Evolutionary conservation across 1,284 basidiomycete genomes (phyloP), one percentile per base, ranked within the genome.

Genomic region (Gomphus bonarii): DNA sequence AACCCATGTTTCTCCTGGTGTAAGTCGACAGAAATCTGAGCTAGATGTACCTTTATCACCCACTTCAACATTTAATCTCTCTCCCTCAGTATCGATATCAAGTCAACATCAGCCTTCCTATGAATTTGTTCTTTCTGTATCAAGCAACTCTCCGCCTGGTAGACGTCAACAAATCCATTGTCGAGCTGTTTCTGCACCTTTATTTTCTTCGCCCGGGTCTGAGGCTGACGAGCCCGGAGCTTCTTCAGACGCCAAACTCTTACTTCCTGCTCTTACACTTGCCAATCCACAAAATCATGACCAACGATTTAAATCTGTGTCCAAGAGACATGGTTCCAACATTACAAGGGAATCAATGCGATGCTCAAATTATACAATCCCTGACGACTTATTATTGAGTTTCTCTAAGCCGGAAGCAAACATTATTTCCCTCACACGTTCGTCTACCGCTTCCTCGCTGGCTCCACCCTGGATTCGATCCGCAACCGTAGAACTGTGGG

Each of bases 401-500:
- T 8, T 44, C 7, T 10, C 42, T 10, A 18, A 22, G 3, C 16
- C 10, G 9, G 42, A 22, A 3, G 12, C 42, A 8, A 44, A 4
- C 9, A 22, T 20, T 25, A n/a, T 40, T 40, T n/a, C 38, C 16
- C 14, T 40, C n/a, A 40, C 42, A n/a, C 7, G 42, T 18, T 16
- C 16, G 20, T 22, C 42, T 44, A 44, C 8, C 20, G 22, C 3
- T 20, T 22, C 42, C 22, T 25, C 20, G 42, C 3, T 22, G 18
- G 42, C 9, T 11, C 50, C 50, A 10, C 28, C 33, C 33, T 51
- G 50, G 31, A 35, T 51, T 16, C 50, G 33, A 38, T 51, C 50
- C 33, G 22, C 31, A 5, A 69, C 67, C 35, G 67, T 90, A n/a
- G 79, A 86, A 58, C 69, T 91, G 31, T 77, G 81, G 68, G 82